Conservation (phyloP, 805 yeast genomes). For the Kodamaea laetipori region DNA sequence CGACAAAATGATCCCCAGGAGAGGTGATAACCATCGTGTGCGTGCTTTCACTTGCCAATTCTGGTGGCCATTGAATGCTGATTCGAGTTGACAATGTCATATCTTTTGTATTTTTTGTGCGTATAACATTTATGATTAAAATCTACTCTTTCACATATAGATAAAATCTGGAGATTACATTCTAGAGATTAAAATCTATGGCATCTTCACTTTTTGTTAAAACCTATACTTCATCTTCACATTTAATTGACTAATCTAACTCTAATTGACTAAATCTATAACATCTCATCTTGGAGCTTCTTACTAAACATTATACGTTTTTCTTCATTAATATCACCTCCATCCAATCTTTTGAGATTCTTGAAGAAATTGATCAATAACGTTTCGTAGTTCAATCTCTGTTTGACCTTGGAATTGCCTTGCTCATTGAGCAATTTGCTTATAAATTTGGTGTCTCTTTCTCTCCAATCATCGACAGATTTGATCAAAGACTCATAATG, state of each 20-base stretch:
- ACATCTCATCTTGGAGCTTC: constrained; percentile 11
- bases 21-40: constrained; percentile 52
- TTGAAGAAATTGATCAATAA: constrained; percentile 37
- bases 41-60: constrained; percentile 44
- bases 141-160: too few relatives aligned
- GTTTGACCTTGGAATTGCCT: constrained; percentile 21
- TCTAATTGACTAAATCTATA: not conserved
- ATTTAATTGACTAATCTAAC: too few relatives aligned
- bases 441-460: constrained; percentile 36
- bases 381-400: constrained; percentile 36
- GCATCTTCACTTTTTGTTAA: too few relatives aligned
- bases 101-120: not conserved
- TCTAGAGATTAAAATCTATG: too few relatives aligned
- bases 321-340: constrained; percentile 25
- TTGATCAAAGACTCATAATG: constrained; percentile 46
- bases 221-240: too few relatives aligned
- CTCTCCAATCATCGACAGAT: constrained; percentile 42
- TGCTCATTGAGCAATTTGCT: constrained; percentile 24
- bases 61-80: constrained; percentile 55
- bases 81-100: constrained; percentile 49
- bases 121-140: not conserved
- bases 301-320: constrained; percentile 14
- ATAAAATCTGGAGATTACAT: too few relatives aligned
- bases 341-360: constrained; percentile 39
- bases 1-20: constrained; percentile 48